A percentile compares a stretch with the other conserved stretches of the same genome.
phyloP scores from a whole-genome alignment of 257 asterid species.

The Solanum chiquidenum region DNA sequence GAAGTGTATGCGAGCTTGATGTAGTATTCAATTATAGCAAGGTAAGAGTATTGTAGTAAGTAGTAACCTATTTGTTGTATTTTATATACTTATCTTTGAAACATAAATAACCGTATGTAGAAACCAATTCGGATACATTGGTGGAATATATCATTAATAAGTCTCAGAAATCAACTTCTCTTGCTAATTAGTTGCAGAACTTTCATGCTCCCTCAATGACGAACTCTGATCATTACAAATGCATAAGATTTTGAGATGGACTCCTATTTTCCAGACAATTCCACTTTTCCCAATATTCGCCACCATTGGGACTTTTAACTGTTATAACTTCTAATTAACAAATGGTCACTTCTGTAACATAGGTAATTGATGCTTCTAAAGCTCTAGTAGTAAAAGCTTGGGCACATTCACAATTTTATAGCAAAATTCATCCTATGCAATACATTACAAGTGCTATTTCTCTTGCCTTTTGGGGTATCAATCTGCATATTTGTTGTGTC shows the following conservation, averaged over 20 bases:
- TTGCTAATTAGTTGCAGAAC: not conserved
- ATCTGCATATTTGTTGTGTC: not conserved
- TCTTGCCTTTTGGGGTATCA: not conserved
- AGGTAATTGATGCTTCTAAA: not conserved
- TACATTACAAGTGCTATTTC: not conserved
- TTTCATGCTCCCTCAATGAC: not conserved
- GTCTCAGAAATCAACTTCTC: not conserved
- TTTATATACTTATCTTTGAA: not conserved
- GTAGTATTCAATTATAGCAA: slow-evolving; percentile 17
- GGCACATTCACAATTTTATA: not conserved
- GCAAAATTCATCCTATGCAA: not conserved
- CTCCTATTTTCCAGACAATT: not conserved
- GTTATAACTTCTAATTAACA: not conserved
- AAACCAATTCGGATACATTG: not conserved
- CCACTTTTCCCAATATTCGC: not conserved
- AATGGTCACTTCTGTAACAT: not conserved
- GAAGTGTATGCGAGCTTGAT: slow-evolving; percentile 28
- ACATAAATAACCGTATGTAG: not conserved
- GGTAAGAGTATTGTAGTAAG: slow-evolving; percentile 1
- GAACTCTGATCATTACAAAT: not conserved
- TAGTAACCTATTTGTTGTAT: not conserved
- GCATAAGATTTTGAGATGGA: not conserved
- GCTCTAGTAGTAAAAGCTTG: not conserved
- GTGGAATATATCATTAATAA: not conserved
- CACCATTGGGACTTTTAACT: not conserved